Evolutionary conservation across 257 asterid species (phyloP).

Genomic region (Asclepias syriaca): DNA sequence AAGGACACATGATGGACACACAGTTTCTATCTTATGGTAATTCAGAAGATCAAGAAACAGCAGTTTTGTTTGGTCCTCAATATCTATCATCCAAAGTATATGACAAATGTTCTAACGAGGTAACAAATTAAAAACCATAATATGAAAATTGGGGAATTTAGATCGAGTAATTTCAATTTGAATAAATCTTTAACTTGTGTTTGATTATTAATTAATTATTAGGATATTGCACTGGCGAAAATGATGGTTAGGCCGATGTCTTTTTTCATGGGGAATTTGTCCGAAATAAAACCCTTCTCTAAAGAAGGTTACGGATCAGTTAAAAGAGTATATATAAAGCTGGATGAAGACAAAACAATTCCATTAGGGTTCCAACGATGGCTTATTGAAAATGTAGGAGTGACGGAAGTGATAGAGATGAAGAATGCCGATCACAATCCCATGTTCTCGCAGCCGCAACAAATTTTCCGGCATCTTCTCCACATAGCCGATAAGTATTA

Average conservation of each 20-base stretch:
- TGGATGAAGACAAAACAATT: conserved; percentile 1
- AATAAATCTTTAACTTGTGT: no score
- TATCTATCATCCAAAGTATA: background rate
- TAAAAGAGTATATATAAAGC: background rate
- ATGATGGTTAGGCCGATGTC: conserved; percentile 10
- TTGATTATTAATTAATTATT: background rate
- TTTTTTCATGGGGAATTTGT: conserved; percentile 2
- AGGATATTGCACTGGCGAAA: conserved; percentile 7
- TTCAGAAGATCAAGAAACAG: background rate
- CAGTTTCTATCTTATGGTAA: conserved; percentile 1
- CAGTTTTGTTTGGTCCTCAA: background rate
- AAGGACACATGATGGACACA: conserved; percentile 9
- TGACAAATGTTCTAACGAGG: background rate
- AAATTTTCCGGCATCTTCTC: background rate
- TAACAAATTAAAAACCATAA: background rate
- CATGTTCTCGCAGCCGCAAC: background rate
- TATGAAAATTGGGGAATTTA: no score
- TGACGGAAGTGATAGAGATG: background rate
- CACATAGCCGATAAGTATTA: background rate
- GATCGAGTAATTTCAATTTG: background rate
- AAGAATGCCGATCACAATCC: conserved; percentile 2
- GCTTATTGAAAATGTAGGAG: background rate
- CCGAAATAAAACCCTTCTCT: background rate
- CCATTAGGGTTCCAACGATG: background rate
- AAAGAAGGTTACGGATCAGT: background rate